Conservation (phyloP, 2,329 filamentous ascomycete genomes). For the Leptoxyphium fumago region DNA sequence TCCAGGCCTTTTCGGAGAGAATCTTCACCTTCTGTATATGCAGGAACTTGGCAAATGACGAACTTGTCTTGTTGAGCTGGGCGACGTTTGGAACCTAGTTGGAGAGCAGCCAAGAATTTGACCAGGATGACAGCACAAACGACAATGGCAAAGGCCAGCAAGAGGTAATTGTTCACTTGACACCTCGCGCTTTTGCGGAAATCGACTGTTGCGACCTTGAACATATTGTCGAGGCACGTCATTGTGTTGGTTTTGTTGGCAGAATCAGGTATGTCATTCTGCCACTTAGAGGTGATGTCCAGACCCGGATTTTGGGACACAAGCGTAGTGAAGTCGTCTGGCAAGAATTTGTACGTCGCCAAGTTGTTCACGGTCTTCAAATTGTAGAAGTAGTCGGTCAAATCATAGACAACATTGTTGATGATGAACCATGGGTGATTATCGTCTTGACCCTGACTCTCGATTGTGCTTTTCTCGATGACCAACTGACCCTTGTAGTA, state of each 20-base stretch:
- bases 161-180: slow-evolving; percentile 78
- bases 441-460: slow-evolving; percentile 49
- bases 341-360: slow-evolving; percentile 54
- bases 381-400: slow-evolving; percentile 85
- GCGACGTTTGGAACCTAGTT: slow-evolving; percentile 81
- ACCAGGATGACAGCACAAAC: slow-evolving; percentile 63
- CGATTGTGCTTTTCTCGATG: slow-evolving; percentile 45
- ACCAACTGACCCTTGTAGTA: slow-evolving; percentile 84
- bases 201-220: slow-evolving; percentile 70
- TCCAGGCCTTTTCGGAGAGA: slow-evolving; percentile 84
- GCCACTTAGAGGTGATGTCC: slow-evolving; percentile 57
- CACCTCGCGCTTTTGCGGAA: slow-evolving; percentile 67
- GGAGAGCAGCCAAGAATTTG: slow-evolving; percentile 87
- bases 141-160: slow-evolving; percentile 75
- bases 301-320: slow-evolving; percentile 63
- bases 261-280: slow-evolving; percentile 34
- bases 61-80: slow-evolving; percentile 94
- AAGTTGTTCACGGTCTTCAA: slow-evolving; percentile 40
- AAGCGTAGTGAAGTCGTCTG: slow-evolving; percentile 49
- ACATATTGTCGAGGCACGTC: slow-evolving; percentile 69
- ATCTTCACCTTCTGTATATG: slow-evolving; percentile 96
- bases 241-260: slow-evolving; percentile 50
- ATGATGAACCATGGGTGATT: slow-evolving; percentile 70
- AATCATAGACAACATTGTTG: slow-evolving; percentile 63
- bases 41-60: slow-evolving; percentile 94